Percentiles rank a stretch among this genome's conserved stretches.
These are phyloP conservation scores for Metarhizium humberi DNA, from an alignment of 2,329 filamentous ascomycete species.

Conservation along the genomic window DNA sequence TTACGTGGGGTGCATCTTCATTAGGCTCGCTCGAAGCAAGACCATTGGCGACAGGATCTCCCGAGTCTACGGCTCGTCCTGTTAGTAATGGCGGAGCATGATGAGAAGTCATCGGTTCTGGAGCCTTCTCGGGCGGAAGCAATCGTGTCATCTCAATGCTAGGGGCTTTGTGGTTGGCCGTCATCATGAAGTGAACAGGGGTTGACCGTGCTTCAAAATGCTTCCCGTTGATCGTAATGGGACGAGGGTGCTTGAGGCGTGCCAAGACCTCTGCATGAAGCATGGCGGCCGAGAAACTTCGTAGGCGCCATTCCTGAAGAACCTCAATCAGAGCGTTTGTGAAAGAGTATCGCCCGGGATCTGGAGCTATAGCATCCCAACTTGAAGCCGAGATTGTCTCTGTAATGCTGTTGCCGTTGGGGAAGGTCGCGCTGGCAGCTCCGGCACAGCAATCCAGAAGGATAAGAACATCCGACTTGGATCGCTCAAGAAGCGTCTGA, in stretches of 20 bases:
- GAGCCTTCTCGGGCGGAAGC: conserved; percentile 12
- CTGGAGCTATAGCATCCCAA: conserved; percentile 52
- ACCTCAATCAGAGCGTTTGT: conserved; percentile 51
- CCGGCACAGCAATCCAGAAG: conserved; percentile 51
- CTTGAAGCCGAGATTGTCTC: conserved; percentile 54
- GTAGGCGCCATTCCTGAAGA: conserved; percentile 44
- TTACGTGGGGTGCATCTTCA: conserved; percentile 48
- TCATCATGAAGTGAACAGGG: conserved; percentile 56
- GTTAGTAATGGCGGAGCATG: conserved; percentile 11
- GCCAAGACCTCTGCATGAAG: conserved; percentile 50
- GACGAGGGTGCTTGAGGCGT: conserved; percentile 49
- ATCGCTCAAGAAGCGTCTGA: conserved; percentile 48
- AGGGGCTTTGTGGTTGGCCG: conserved; percentile 46
- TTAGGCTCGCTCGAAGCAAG: conserved; percentile 34
- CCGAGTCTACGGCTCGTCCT: conserved; percentile 17
- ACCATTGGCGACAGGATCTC: conserved; percentile 13
- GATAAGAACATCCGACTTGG: conserved; percentile 47
- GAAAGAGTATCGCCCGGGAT: conserved; percentile 51
- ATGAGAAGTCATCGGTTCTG: conserved; percentile 16
- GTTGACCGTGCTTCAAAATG: conserved; percentile 49
- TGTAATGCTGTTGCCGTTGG: conserved; percentile 48
- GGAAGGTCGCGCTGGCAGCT: conserved; percentile 50
- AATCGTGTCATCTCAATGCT: conserved; percentile 45
- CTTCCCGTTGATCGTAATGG: conserved; percentile 47
- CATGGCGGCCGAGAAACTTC: conserved; percentile 50